Conservation (phyloP, 78 protist species). For the Dictyostelium discoideum region dicty_2.7 NC_007090.3:2310501-2311000, state of each 20-base stretch:
- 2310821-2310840: neutral
- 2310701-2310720: no score
- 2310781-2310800: slow-evolving; percentile 26
- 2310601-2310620: no score
- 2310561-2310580: neutral
- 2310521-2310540: slow-evolving; percentile 31
- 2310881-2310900: neutral
- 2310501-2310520: slow-evolving; percentile 54
- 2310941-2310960: neutral
- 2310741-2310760: slow-evolving; percentile 80
- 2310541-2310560: slow-evolving; percentile 70
- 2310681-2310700: no score
- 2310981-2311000: neutral
- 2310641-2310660: no score
- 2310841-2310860: neutral
- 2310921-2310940: slow-evolving; percentile 10
- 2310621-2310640: no score
- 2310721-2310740: neutral
- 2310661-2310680: no score
- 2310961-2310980: neutral
- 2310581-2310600: neutral
- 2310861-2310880: neutral
- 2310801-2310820: neutral
- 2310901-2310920: neutral
- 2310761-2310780: slow-evolving; percentile 63